Evolutionary conservation across 116 monocot genomes (phyloP), one percentile per base, ranked within the genome.

Genomic region (Papilionanthe hybrid): DNA sequence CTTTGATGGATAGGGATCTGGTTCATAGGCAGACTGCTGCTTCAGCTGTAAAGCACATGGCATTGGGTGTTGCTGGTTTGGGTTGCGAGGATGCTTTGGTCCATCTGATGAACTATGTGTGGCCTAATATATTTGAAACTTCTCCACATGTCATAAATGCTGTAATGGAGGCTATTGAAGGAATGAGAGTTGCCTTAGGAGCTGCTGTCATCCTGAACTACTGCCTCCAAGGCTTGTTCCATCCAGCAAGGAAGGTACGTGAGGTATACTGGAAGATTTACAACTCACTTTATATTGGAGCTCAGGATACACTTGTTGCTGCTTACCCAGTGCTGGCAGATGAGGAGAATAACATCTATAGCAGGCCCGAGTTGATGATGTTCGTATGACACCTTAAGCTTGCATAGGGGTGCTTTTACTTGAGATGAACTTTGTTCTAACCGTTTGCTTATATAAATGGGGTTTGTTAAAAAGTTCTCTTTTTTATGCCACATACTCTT

Each of bases 211-310:
- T 97, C 75, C 81, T 97, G 30, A 97, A 97, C 75, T 97, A 97
- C 66, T 97, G 97, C 63, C 92, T 97, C n/a, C 97, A 97, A 79
- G 97, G 97, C 23, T 75, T 97, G 25, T 97, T 97, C 79, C 97
- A 97, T 82, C 97, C 97, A 7, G 94, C 97, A 41, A 88, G 97
- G 77, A 94, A 92, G 81, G 97, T 97, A 23, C 83, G 97, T 25
- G 97, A 97, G 80, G 94, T 97, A 9, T 97, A 97, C 71, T 97
- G 97, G 97, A 97, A 94, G 85, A 97, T 97, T 15, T 97, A 97
- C 72, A 97, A 97, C 69, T 97, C 97, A 0, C 82, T 97, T 18
- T 97, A 97, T 43, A 97, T 97, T 83, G 97, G 97, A 74, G 67
- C 89, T 11, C 97, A 97, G 75, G 97, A 97, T 87, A 89, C 97